Evolutionary conservation across 2,329 filamentous ascomycete genomes (phyloP), one percentile per base, ranked within the genome.

Genomic region (Scedosporium apiospermum): DNA sequence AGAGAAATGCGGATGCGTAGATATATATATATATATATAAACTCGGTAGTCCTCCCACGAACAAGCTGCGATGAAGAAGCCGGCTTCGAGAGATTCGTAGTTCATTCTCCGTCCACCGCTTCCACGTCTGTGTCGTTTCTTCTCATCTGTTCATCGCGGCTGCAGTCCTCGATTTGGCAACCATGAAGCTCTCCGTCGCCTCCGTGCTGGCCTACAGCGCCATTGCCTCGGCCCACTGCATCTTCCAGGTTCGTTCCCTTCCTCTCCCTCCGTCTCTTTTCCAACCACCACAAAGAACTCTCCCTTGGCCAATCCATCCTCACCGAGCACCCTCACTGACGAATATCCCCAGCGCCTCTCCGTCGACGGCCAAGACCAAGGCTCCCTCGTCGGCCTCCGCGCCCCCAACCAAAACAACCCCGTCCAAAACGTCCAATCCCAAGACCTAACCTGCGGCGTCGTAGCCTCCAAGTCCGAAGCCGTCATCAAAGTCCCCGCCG

Each of bases 371-470:
- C 72, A 71, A 30, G 79, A 82, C 65, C 75, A 80, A 65, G 80
- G 79, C 62, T 75, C 78, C 66, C 74, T 81, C 34, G 75, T 74
- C 65, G 81, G 79, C n/a, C 75, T 83, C 63, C 77, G 80, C 18
- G 77, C 79, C 1, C 78, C 81, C 1, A 73, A 70, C 27, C 77
- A 75, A 72, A 86, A 84, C 71, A 81, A 77, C 66, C 82, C 82
- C 2, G 77, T 84, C 21, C 76, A 77, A 58, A 76, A 81, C 67
- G 80, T 82, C 49, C 77, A 68, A 57, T 78, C 77, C 53, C 72
- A 75, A 62, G 77, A 78, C 69, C 77, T 84, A 61, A 75, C 77
- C 66, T 84, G 82, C 69, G 82, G 82, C 65, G 71, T 72, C 59
- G 71, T 75, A 10, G 76, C 76, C 16, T 71, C 69, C 30, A 78